Conservation (phyloP, 2,329 filamentous ascomycete genomes). For the Coniochaeta prunicola region DNA sequence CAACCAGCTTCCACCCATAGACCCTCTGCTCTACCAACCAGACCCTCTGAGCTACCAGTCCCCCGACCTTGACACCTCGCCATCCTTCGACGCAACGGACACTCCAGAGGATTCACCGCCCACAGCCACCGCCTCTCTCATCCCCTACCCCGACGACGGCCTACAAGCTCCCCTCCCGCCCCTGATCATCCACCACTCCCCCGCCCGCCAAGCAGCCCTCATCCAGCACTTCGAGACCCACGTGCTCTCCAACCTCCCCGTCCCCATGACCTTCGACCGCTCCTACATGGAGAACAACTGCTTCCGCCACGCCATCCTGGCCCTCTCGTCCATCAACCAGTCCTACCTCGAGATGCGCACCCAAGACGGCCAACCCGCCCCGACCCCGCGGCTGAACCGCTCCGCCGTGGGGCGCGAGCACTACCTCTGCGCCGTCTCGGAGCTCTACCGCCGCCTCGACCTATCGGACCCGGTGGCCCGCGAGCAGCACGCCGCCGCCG, state of each 20-base stretch:
- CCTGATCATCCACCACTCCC: background rate
- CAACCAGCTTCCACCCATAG: background rate
- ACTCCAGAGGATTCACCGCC: background rate
- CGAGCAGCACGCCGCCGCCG: background rate
- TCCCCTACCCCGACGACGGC: background rate
- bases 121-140: background rate
- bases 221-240: background rate
- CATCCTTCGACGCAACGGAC: background rate
- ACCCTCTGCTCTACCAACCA: background rate
- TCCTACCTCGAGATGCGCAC: background rate
- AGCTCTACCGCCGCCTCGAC: background rate
- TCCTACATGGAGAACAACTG: background rate
- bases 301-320: constrained; percentile 2
- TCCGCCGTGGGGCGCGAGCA: background rate
- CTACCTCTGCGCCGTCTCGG: background rate
- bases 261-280: background rate
- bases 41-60: background rate
- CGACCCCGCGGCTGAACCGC: background rate
- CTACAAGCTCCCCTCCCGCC: background rate
- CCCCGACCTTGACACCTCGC: background rate
- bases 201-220: background rate
- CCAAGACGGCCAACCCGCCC: background rate
- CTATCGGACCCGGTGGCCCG: background rate
- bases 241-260: background rate
- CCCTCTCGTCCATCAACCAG: background rate